Conservation (phyloP, 2,329 filamentous ascomycete species). For the Fusarium bulbicola region DNA sequence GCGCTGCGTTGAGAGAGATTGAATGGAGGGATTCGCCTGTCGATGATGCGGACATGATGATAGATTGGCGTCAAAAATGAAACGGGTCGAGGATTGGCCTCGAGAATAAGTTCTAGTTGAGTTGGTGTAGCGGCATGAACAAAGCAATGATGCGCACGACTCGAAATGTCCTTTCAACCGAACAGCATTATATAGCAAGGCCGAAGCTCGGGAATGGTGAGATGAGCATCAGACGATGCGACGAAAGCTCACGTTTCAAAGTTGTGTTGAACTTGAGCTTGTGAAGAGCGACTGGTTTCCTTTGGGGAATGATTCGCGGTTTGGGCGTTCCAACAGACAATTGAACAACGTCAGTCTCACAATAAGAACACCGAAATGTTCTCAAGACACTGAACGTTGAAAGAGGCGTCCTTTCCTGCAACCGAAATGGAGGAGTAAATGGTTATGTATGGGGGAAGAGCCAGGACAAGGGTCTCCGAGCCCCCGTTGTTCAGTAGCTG, state of each 20-base stretch:
- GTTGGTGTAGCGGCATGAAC: not conserved
- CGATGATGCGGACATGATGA: conserved; percentile 62
- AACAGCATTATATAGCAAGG: conserved; percentile 32
- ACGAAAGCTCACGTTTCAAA: conserved; percentile 12
- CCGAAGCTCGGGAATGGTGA: conserved; percentile 14
- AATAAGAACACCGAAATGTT: conserved; percentile 7
- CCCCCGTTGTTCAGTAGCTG: conserved; percentile 15
- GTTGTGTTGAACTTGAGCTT: not conserved
- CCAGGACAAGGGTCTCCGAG: conserved; percentile 33
- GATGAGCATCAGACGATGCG: conserved; percentile 28
- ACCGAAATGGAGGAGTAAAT: conserved; percentile 39
- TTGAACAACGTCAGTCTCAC: conserved; percentile 14
- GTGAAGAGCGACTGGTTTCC: not conserved
- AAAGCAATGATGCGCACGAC: conserved; percentile 10
- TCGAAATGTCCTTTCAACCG: conserved; percentile 26
- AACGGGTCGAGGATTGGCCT: conserved; percentile 24
- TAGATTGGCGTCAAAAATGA: conserved; percentile 33
- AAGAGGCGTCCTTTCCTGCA: conserved; percentile 22
- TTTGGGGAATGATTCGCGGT: not conserved
- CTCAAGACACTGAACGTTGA: conserved; percentile 23
- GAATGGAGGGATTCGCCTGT: conserved; percentile 63
- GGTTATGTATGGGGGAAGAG: conserved; percentile 41
- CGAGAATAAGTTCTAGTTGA: not conserved
- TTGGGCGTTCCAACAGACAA: not conserved
- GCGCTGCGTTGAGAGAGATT: conserved; percentile 49